phyloP scores from a whole-genome alignment of 345 rosid species.

The Citrus glauca region DNA sequence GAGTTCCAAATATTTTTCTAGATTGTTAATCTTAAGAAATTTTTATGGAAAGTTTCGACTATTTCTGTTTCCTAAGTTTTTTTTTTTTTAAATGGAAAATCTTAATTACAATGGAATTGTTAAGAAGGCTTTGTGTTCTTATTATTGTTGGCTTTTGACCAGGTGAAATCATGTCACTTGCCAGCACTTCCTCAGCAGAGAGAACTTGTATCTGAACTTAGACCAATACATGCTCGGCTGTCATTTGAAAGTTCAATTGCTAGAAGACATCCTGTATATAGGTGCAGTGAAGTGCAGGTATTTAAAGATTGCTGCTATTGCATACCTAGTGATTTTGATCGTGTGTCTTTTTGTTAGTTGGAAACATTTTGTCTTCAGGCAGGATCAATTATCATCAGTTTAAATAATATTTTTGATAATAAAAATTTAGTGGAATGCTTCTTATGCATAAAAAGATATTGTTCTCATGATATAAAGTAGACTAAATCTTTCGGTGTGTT shows the following conservation, averaged over 20 bases:
- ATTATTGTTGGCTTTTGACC: conserved; percentile 7
- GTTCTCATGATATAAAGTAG: not conserved
- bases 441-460: not conserved
- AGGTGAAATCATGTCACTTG: conserved; percentile 55
- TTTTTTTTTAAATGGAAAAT: not conserved
- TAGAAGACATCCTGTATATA: conserved; percentile 72
- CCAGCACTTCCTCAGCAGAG: conserved; percentile 65
- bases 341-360: not conserved
- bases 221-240: conserved; percentile 67
- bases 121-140: not conserved
- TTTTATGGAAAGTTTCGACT: no score
- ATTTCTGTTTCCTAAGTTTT: not conserved
- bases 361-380: not conserved
- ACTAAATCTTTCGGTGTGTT: not conserved
- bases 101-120: not conserved
- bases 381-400: not conserved
- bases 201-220: conserved; percentile 72
- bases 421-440: not conserved
- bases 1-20: not conserved
- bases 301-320: conserved; percentile 11
- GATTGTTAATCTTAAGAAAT: not conserved
- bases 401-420: not conserved
- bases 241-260: conserved; percentile 54
- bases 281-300: conserved; percentile 87
- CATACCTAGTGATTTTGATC: not conserved